These are phyloP conservation scores for Eucalyptus fibrosa DNA, from an alignment of 345 rosid genomes.

Conservation along the genomic window DNA sequence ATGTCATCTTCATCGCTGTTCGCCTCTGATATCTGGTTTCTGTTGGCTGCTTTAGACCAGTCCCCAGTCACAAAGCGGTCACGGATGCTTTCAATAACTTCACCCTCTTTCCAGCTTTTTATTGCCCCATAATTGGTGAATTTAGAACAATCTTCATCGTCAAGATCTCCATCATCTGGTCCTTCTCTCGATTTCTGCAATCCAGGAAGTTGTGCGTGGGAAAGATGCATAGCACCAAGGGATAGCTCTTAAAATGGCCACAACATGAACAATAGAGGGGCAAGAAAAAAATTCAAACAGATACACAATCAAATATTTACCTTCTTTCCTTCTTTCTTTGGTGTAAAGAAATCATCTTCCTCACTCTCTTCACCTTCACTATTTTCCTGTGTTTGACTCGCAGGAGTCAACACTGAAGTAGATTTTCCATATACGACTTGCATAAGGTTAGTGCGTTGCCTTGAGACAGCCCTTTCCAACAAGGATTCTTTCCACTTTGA, in stretches of 20 bases:
- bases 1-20: constrained; percentile 27
- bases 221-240: background rate
- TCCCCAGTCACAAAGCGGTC: constrained; percentile 87
- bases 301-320: constrained; percentile 15
- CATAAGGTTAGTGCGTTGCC: constrained; percentile 48
- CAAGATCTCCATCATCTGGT: constrained; percentile 17
- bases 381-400: constrained; percentile 19
- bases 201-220: background rate
- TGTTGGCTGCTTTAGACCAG: constrained; percentile 67
- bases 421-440: constrained; percentile 73
- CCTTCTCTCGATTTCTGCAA: constrained; percentile 44
- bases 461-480: constrained; percentile 42
- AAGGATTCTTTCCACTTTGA: constrained; percentile 81
- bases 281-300: background rate
- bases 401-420: constrained; percentile 18
- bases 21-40: constrained; percentile 27
- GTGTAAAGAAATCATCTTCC: constrained; percentile 73
- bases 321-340: constrained; percentile 64
- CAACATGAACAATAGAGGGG: background rate
- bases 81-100: constrained; percentile 55
- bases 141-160: constrained; percentile 72
- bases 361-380: constrained; percentile 52
- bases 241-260: background rate
- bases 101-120: constrained; percentile 62
- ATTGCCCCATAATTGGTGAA: constrained; percentile 23